Percentiles rank a stretch among this genome's conserved stretches.
Evolutionary conservation across 73 alveolate species (phyloP).

Genomic region (Uronychia setigera): DNA sequence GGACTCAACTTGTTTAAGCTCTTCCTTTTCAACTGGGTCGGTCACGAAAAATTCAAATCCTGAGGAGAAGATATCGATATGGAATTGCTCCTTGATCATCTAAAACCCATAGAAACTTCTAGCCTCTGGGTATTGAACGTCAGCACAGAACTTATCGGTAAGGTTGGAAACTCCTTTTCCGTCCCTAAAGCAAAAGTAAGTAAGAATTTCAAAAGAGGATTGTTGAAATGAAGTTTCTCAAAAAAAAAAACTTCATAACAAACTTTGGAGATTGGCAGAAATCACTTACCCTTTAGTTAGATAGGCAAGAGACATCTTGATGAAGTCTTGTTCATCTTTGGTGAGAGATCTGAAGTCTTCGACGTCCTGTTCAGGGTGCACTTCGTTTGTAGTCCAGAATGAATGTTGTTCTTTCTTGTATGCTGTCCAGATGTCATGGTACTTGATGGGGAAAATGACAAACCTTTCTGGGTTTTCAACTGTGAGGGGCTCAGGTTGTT

Average conservation of each 20-base stretch:
- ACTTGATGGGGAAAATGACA: conserved; percentile 91
- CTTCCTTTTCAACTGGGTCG: conserved; percentile 75
- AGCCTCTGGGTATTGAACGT: conserved; percentile 95
- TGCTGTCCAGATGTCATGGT: conserved; percentile 96
- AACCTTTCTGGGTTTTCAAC: conserved; percentile 87
- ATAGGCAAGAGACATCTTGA: conserved; percentile 86
- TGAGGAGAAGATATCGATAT: conserved; percentile 92
- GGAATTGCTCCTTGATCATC: conserved; percentile 97
- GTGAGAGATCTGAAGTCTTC: conserved; percentile 87
- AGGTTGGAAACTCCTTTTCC: conserved; percentile 95
- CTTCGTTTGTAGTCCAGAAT: conserved; percentile 98
- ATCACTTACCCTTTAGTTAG: neutral
- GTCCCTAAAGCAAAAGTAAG: conserved; percentile 96
- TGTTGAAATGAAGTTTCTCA: too few species aligned
- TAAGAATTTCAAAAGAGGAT: neutral
- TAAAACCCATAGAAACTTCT: conserved; percentile 97
- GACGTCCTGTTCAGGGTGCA: conserved; percentile 88
- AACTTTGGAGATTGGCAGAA: neutral
- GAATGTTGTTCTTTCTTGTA: conserved; percentile 91
- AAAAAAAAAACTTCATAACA: too few species aligned
- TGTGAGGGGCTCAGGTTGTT: conserved; percentile 77
- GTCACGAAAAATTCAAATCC: conserved; percentile 86
- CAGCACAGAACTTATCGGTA: conserved; percentile 86
- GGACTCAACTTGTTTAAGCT: conserved; percentile 84
- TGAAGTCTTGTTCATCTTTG: conserved; percentile 90